phyloP scores from a whole-genome alignment of 164 flowering plant genomes.

The Vitis riparia region DNA sequence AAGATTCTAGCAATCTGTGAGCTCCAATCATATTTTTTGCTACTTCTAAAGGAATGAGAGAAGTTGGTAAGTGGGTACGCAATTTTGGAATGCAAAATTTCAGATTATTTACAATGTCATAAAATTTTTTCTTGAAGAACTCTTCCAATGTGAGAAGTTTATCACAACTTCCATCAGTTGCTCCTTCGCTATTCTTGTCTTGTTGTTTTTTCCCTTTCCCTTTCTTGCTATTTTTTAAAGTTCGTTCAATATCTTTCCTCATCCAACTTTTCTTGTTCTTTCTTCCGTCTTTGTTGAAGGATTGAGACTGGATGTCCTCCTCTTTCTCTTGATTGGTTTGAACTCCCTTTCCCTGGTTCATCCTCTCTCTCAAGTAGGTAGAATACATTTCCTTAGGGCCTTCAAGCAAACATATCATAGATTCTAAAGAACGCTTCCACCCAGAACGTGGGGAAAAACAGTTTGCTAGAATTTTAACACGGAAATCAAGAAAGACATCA shows the following conservation, averaged over 20 bases:
- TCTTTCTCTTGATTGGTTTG: background rate
- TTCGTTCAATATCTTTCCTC: constrained; percentile 3
- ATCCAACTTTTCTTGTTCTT: background rate
- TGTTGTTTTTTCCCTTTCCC: background rate
- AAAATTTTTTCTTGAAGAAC: constrained; percentile 24
- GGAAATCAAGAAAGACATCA: constrained; percentile 49
- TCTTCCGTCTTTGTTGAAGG: no score
- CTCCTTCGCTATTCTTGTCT: no score
- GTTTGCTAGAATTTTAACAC: constrained; percentile 24
- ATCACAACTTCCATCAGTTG: background rate
- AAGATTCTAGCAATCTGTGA: background rate
- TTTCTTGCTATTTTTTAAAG: background rate
- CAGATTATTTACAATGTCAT: constrained; percentile 4
- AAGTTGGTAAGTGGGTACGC: constrained; percentile 45
- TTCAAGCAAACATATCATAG: constrained; percentile 39
- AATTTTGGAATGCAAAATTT: constrained; percentile 15
- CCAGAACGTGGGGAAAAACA: constrained; percentile 38
- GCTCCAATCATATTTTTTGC: constrained; percentile 26
- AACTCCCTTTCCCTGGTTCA: background rate
- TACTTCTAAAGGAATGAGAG: constrained; percentile 15
- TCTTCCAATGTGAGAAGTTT: constrained; percentile 26
- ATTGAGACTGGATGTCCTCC: background rate
- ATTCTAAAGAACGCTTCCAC: constrained; percentile 30
- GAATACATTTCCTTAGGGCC: constrained; percentile 24
- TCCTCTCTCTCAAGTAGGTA: constrained; percentile 19